Percentiles rank a stretch among this genome's conserved stretches.
These are phyloP conservation scores for Talaromyces sp. DNA, from an alignment of 2,329 filamentous ascomycete genomes.

Conservation along the genomic window DNA sequence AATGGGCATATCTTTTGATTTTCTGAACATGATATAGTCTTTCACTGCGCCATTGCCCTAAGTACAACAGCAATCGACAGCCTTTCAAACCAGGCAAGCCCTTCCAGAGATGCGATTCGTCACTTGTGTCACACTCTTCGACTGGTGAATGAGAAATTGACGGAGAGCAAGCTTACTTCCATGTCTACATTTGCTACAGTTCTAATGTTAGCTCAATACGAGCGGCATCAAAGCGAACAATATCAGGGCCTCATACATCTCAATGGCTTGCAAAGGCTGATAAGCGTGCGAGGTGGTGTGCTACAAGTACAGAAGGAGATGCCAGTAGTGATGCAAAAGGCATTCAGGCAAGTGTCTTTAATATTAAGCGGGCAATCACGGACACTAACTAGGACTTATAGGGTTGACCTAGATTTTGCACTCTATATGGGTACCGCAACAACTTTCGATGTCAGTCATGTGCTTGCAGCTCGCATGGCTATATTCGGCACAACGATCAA, in stretches of 20 bases:
- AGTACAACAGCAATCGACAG: slow-evolving; percentile 6
- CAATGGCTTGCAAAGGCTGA: slow-evolving; percentile 13
- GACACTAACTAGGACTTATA: background rate
- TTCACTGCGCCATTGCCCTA: slow-evolving; percentile 17
- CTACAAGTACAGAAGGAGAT: background rate
- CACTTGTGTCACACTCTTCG: slow-evolving; percentile 16
- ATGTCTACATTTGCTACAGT: slow-evolving; percentile 15
- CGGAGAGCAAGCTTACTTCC: background rate
- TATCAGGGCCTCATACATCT: slow-evolving; percentile 15
- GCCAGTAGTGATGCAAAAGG: slow-evolving; percentile 14
- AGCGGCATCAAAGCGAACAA: slow-evolving; percentile 14
- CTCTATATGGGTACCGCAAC: slow-evolving; percentile 17
- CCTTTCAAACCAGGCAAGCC: background rate
- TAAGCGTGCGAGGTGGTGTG: slow-evolving; percentile 15
- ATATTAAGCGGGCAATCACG: background rate
- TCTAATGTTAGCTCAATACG: slow-evolving; percentile 19
- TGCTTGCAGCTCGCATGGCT: background rate
- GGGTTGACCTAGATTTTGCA: slow-evolving; percentile 18
- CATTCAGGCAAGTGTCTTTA: slow-evolving; percentile 8
- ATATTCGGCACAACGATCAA: background rate
- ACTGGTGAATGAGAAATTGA: slow-evolving; percentile 17
- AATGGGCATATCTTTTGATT: background rate
- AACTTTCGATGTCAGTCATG: slow-evolving; percentile 4
- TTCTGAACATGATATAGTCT: slow-evolving; percentile 4
- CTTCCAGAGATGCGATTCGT: slow-evolving; percentile 1